Percentiles rank a stretch among this genome's conserved stretches.
Evolutionary conservation across 2,329 filamentous ascomycete genomes (phyloP).

Genomic region (Dactylellina haptotyla): DNA sequence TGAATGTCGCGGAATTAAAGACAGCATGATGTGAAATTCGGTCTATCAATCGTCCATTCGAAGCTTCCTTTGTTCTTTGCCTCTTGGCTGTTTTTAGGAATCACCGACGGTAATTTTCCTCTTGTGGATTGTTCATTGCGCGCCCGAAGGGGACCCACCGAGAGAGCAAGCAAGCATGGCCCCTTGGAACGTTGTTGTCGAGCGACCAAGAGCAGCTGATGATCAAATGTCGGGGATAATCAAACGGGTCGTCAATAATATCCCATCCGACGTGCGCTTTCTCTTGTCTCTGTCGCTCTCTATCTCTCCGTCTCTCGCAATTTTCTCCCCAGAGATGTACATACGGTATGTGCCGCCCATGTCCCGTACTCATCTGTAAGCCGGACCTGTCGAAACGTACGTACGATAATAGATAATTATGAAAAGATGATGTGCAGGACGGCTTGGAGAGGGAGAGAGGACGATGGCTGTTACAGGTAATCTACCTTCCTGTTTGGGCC

Average conservation of each 20-base stretch:
- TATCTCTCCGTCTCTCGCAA: too few relatives aligned
- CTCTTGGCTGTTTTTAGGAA: background rate
- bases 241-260: background rate
- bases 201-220: slow-evolving; percentile 8
- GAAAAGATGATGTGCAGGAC: slow-evolving; percentile 42
- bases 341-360: too few relatives aligned
- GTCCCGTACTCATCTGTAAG: too few relatives aligned
- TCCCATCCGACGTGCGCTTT: background rate
- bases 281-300: background rate
- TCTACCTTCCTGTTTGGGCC: slow-evolving; percentile 41
- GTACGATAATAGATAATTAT: background rate
- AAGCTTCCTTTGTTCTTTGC: slow-evolving; percentile 10
- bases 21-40: slow-evolving; percentile 2
- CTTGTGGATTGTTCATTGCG: background rate
- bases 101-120: background rate
- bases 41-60: background rate
- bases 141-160: background rate
- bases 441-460: slow-evolving; percentile 12
- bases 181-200: background rate
- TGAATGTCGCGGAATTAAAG: background rate
- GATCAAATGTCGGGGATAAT: slow-evolving; percentile 35
- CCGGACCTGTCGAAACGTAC: too few relatives aligned
- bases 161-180: background rate
- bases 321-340: background rate
- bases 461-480: slow-evolving; percentile 23